phyloP scores from a whole-genome alignment of 1,284 basidiomycete genomes.

The Puccinia horiana region DNA sequence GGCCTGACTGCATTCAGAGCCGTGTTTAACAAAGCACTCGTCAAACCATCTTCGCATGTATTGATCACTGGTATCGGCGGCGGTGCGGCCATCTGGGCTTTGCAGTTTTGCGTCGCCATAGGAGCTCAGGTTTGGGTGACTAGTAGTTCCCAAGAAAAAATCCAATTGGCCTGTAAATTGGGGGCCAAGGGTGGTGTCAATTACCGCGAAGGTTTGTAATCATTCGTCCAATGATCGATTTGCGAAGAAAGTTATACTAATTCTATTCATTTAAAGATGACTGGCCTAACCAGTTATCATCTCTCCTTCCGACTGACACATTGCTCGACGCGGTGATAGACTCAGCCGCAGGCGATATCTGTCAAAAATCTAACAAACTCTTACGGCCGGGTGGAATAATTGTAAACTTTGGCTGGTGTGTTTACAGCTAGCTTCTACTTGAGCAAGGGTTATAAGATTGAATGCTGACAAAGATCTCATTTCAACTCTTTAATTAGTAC shows the following conservation, averaged over 20 bases:
- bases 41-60: neutral
- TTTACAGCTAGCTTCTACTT: neutral
- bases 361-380: constrained; percentile 19
- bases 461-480: neutral
- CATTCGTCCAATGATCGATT: too few relatives aligned
- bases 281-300: constrained; percentile 14
- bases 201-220: constrained; percentile 29
- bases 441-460: neutral
- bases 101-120: constrained; percentile 39
- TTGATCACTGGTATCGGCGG: constrained; percentile 44
- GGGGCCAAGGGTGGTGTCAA: constrained; percentile 45
- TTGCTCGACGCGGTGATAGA: constrained; percentile 40
- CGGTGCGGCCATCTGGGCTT: constrained; percentile 30
- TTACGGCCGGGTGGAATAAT: constrained; percentile 29
- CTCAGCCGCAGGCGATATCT: constrained; percentile 38
- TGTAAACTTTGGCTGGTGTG: constrained; percentile 45
- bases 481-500: constrained; percentile 30
- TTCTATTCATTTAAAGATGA: constrained; percentile 31
- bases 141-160: constrained; percentile 31
- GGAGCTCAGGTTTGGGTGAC: constrained; percentile 43
- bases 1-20: constrained; percentile 38
- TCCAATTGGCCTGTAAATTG: constrained; percentile 9
- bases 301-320: constrained; percentile 23
- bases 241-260: constrained; percentile 17
- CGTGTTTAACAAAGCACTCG: constrained; percentile 18